Evolutionary conservation across 1,139 yeast genomes (phyloP).

Genomic region (Geotrichum aggregatum): DNA sequence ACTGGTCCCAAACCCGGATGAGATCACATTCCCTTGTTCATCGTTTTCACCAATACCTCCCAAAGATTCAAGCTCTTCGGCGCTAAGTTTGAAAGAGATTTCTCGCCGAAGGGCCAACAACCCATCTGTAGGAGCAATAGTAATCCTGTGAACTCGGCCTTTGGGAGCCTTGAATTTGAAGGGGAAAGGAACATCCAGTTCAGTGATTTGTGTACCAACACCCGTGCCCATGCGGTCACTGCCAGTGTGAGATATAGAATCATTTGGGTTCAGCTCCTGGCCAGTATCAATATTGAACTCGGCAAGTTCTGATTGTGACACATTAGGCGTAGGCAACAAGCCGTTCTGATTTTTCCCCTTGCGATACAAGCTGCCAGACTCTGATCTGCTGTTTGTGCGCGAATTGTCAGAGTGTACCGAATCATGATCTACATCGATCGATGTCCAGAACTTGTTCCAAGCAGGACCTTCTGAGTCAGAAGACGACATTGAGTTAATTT

Average conservation of each 20-base stretch:
- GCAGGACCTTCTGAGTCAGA: slow-evolving; percentile 62
- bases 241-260: slow-evolving; percentile 58
- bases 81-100: slow-evolving; percentile 46
- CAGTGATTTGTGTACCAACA: slow-evolving; percentile 26
- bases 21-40: slow-evolving; percentile 31
- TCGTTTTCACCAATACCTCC: slow-evolving; percentile 38
- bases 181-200: slow-evolving; percentile 43
- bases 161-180: slow-evolving; percentile 78
- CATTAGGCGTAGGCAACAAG: too few species aligned
- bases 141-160: slow-evolving; percentile 66
- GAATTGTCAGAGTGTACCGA: slow-evolving; percentile 52
- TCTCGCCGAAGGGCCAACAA: slow-evolving; percentile 44
- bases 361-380: slow-evolving; percentile 11
- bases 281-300: slow-evolving; percentile 44
- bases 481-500: slow-evolving; percentile 45
- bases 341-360: slow-evolving; percentile 28
- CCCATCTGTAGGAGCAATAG: slow-evolving; percentile 50
- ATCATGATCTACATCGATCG: slow-evolving; percentile 57
- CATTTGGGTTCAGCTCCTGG: slow-evolving; percentile 54
- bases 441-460: slow-evolving; percentile 86
- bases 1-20: slow-evolving; percentile 57
- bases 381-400: background rate
- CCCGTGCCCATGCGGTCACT: background rate
- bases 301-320: slow-evolving; percentile 51
- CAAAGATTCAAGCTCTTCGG: slow-evolving; percentile 43